Percentiles rank a stretch among this genome's conserved stretches.
phyloP scores from a whole-genome alignment of 140 eudicot genomes.

The Anethum foeniculum region DNA sequence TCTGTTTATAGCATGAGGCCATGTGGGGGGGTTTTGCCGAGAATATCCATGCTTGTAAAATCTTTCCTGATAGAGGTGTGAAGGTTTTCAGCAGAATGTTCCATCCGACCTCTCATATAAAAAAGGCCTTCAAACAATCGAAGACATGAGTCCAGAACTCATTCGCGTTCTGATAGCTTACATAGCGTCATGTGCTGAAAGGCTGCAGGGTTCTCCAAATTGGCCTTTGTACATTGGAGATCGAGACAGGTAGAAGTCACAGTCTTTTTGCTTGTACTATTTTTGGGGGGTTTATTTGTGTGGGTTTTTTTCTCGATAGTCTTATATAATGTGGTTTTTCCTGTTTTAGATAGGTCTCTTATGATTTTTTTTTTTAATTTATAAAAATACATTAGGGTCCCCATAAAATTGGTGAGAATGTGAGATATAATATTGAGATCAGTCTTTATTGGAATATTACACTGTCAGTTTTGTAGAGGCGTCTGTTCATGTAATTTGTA shows the following conservation, averaged over 20 bases:
- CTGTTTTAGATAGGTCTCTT: background rate
- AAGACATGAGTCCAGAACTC: constrained; percentile 22
- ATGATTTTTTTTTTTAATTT: background rate
- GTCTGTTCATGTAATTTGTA: constrained; percentile 9
- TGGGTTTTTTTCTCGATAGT: constrained; percentile 22
- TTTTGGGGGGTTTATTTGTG: constrained; percentile 23
- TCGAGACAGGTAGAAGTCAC: constrained; percentile 32
- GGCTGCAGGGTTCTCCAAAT: constrained; percentile 11
- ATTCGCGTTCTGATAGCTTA: background rate
- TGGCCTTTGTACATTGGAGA: constrained; percentile 52
- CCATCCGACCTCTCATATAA: background rate
- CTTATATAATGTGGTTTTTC: constrained; percentile 1
- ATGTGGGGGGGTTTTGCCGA: constrained; percentile 16
- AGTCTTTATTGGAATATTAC: background rate
- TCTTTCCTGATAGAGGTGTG: constrained; percentile 4
- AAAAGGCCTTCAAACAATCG: constrained; percentile 16
- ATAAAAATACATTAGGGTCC: background rate
- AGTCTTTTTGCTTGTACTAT: constrained; percentile 21
- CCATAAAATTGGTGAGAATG: background rate
- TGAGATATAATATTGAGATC: constrained; percentile 6
- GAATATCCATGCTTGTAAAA: background rate
- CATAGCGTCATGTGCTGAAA: background rate
- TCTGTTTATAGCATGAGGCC: constrained; percentile 37
- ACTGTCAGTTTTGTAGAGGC: constrained; percentile 1
- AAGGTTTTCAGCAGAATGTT: constrained; percentile 4